Base-by-base conservation (phyloP, 352 stramenopile genomes). In the Blastocystis sp. region DNA sequence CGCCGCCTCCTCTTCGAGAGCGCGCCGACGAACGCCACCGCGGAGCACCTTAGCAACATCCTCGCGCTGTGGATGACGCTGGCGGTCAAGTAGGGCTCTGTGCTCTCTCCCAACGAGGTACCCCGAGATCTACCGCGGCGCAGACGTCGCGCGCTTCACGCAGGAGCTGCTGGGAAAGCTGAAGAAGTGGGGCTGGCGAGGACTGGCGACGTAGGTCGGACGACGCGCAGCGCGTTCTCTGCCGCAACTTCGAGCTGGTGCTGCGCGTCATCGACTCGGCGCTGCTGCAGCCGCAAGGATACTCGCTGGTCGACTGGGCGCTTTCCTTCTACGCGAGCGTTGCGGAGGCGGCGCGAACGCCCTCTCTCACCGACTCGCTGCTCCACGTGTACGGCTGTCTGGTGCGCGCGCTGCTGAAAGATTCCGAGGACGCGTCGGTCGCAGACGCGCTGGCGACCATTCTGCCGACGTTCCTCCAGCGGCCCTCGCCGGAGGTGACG, bases 21-120 rank as follows among this genome's bases (percentile, higher is more conserved):
- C 29, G 46, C 34, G 4, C 46, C 29, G 3, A 48, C 14, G 32
- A 64, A 64, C 1, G 44, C 40, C 18, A 81, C 69, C 1, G 29
- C 14, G 44, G 38, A 46, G 4, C 69, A 81, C 24, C 49, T 81
- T 1, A 42, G 27, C 34, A 81, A 24, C 34, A 81, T 81, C 24
- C 53, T 81, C 21, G n/a, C 46, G 6, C n/a, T 81, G 46, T 81
- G 69, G 69, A 44, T 64, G 46, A 64, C 27, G 4, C 29, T 81
- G 11, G 61, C 69, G 1, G 3, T 46, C 0, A 81, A 46, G 69
- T 81, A 42, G 6, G 2, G 54, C 6, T n/a, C 18, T 27, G 6
- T 29, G 1, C 4, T 3, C 2, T 4, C 18, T 8, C 18, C 7
- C 11, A n/a, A 11, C 21, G 61, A 81, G 69, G n/a, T 81, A 81